Base-by-base conservation (phyloP, 2,329 filamentous ascomycete species). In the Didymella segeticola region DNA sequence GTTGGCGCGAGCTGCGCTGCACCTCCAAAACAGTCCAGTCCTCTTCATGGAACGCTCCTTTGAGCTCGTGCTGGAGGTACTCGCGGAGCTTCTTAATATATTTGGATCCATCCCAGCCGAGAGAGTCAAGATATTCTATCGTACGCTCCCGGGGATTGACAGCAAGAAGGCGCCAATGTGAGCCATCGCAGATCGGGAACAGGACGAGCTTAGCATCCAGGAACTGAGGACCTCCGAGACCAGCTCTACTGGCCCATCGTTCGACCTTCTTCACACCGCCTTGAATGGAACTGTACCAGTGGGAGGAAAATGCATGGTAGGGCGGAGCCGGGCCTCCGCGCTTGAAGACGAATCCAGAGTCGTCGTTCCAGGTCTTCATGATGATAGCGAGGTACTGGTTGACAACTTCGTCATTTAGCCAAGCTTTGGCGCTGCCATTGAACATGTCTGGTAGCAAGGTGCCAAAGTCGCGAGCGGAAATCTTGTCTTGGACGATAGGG, bases 401-500 rank as follows among this genome's bases (percentile, higher is more conserved):
- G 62, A 93, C 84, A 43, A 89, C 84, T 62, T 90, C 87, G 69
- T 93, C 90, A 59, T 93, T 92, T 6, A 93, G 80, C 89, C 89
- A 93, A 8, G 77, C 71, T 15, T 78, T 77, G 14, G 88, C 78
- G 7, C 60, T 58, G 34, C 71, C 71, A 26, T 67, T 69, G 60
- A 72, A 71, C 14, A 59, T 53, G 3, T 30, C 30, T 4, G 74
- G 71, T 4, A 79, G 53, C 4, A 92, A 74, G 39, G 82, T 87
- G n/a, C 75, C 77, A 63, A 91, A 87, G 66, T 90, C 88, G 46
- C 84, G 82, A 2, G 77, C 69, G 1, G 68, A 77, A 14, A 90
- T 73, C 11, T 82, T 77, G 37, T 60, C 34, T 0, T 47, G 37
- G 12, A 64, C 53, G 29, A 71, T 42, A 1, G 50, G 43, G 15